A percentile compares a stretch with the other conserved stretches of the same genome.
phyloP scores from a whole-genome alignment of 805 yeast genomes.

The Starmerella bombicola region DNA sequence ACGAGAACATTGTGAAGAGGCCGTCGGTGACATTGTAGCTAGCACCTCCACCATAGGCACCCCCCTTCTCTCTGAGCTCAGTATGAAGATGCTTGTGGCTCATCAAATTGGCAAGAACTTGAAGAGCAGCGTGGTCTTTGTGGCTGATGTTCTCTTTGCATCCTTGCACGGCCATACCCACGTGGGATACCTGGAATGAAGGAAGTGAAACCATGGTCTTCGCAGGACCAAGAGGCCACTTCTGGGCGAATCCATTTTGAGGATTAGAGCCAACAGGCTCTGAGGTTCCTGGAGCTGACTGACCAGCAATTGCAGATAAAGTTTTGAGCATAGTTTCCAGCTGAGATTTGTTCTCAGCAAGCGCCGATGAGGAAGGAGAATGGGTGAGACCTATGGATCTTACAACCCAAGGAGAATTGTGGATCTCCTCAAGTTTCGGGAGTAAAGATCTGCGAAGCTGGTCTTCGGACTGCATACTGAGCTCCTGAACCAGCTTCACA shows the following conservation, averaged over 20 bases:
- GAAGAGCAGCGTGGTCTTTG: conserved; percentile 74
- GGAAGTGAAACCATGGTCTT: conserved; percentile 57
- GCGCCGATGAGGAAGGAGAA: conserved; percentile 18
- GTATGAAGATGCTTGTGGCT: conserved; percentile 77
- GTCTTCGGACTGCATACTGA: conserved; percentile 43
- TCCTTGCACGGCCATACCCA: conserved; percentile 56
- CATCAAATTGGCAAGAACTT: conserved; percentile 64
- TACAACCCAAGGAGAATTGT: conserved; percentile 17
- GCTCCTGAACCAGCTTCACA: conserved; percentile 50
- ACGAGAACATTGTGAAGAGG: conserved; percentile 67
- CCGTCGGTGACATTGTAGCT: conserved; percentile 73
- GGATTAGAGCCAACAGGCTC: conserved; percentile 2
- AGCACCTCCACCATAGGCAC: conserved; percentile 97
- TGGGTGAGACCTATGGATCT: conserved; percentile 23
- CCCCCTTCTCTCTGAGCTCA: conserved; percentile 88
- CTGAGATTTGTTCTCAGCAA: conserved; percentile 9
- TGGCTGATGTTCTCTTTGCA: conserved; percentile 43
- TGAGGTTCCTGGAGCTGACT: conserved; percentile 9
- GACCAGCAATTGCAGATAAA: conserved; percentile 29
- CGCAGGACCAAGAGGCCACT: conserved; percentile 11
- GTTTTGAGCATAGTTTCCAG: conserved; percentile 3
- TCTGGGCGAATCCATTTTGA: neutral
- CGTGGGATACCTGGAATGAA: conserved; percentile 67
- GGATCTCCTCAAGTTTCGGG: conserved; percentile 40
- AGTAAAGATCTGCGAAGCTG: conserved; percentile 42